phyloP scores from a whole-genome alignment of 495 filamentous ascomycete genomes.

The Alectoria sarmentosa region DNA sequence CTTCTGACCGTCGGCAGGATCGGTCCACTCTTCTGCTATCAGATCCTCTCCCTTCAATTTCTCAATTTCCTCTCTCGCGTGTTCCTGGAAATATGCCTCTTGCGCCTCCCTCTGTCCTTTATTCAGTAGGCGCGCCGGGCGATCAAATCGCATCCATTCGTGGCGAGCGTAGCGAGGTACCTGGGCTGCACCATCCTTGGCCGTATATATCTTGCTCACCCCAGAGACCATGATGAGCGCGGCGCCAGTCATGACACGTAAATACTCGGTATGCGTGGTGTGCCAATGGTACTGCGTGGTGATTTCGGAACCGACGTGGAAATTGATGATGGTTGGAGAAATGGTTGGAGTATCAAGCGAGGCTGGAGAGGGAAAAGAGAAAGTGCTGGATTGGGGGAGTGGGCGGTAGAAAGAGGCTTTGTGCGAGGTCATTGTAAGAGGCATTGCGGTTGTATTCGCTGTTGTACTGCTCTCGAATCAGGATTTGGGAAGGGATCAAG shows the following conservation, averaged over 20 bases:
- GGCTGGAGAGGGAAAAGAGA: neutral
- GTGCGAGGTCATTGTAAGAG: conserved; percentile 7
- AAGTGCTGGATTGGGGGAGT: neutral
- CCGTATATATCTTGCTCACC: neutral
- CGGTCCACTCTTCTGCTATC: conserved; percentile 15
- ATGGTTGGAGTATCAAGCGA: neutral
- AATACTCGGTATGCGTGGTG: conserved; percentile 4
- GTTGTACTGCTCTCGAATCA: neutral
- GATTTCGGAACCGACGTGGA: neutral
- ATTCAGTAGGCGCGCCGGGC: neutral
- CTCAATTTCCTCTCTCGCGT: neutral
- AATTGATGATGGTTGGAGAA: neutral
- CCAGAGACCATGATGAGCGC: neutral
- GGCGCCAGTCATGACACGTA: conserved; percentile 1
- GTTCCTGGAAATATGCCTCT: conserved; percentile 1
- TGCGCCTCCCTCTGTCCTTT: neutral
- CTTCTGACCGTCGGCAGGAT: conserved; percentile 12
- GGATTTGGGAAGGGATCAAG: neutral
- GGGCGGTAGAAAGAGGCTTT: neutral
- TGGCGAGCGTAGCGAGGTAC: conserved; percentile 14
- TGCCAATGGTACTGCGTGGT: conserved; percentile 6
- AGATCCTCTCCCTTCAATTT: neutral
- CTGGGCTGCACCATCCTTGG: neutral
- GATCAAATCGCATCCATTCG: conserved; percentile 17
- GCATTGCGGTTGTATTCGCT: neutral